Percentiles rank a stretch among this genome's conserved stretches.
Conservation (phyloP, 2,329 filamentous ascomycete genomes). For the Achaetomium macrosporum region DNA sequence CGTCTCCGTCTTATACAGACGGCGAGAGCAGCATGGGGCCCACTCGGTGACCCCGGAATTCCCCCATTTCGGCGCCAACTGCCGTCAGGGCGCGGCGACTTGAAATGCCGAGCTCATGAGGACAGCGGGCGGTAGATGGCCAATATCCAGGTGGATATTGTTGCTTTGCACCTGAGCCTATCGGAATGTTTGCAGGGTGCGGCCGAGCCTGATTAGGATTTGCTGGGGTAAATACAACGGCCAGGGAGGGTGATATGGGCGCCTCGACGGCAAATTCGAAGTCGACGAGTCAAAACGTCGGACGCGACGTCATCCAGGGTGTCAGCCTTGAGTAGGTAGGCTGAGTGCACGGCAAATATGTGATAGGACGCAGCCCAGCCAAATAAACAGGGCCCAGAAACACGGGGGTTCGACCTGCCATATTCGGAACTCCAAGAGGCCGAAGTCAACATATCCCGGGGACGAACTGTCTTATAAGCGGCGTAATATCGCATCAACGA, state of each 20-base stretch:
- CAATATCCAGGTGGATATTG: conserved; percentile 15
- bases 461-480: background rate
- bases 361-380: conserved; percentile 10
- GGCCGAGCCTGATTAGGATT: background rate
- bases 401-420: conserved; percentile 3
- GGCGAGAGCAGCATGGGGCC: background rate
- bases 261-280: conserved; percentile 10
- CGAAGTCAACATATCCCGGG: conserved; percentile 4
- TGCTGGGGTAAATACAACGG: conserved; percentile 17
- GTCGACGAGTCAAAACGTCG: background rate
- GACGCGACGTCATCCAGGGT: conserved; percentile 10
- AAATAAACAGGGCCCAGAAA: conserved; percentile 2
- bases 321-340: conserved; percentile 3
- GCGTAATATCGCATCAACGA: conserved; percentile 1
- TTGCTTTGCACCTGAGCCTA: conserved; percentile 7
- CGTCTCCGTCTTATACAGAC: conserved; percentile 3
- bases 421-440: conserved; percentile 9
- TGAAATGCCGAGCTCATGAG: conserved; percentile 15
- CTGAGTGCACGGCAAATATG: conserved; percentile 16
- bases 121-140: conserved; percentile 3
- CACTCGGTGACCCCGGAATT: background rate
- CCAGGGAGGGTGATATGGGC: conserved; percentile 6
- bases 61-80: conserved; percentile 5
- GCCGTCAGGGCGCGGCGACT: background rate
- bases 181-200: background rate